phyloP scores from a whole-genome alignment of 2,329 filamentous ascomycete species.

The Aspergillus neoniger region DNA sequence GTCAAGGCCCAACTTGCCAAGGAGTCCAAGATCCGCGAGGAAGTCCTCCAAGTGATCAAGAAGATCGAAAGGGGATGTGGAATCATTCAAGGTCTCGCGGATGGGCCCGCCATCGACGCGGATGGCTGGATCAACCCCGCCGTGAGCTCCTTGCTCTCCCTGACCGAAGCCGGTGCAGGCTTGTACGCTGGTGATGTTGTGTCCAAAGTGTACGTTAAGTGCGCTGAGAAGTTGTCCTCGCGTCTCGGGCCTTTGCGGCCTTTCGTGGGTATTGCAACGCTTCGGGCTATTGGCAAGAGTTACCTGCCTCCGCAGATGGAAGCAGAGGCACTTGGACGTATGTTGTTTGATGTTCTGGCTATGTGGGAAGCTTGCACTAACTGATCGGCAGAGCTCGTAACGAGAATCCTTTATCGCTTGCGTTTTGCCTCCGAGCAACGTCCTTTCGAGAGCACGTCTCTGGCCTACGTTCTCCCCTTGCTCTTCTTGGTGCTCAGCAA shows the following conservation, averaged over 20 bases:
- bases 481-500: slow-evolving; percentile 75
- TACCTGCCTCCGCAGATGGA: slow-evolving; percentile 71
- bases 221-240: slow-evolving; percentile 71
- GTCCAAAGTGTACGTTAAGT: slow-evolving; percentile 75
- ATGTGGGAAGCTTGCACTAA: slow-evolving; percentile 11
- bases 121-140: slow-evolving; percentile 85
- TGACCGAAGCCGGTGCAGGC: slow-evolving; percentile 74
- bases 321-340: slow-evolving; percentile 76
- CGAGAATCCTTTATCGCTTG: slow-evolving; percentile 84
- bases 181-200: slow-evolving; percentile 79
- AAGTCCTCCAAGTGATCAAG: slow-evolving; percentile 69
- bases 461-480: slow-evolving; percentile 84
- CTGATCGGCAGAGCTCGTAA: slow-evolving; percentile 61
- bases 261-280: slow-evolving; percentile 84
- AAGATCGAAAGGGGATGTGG: slow-evolving; percentile 80
- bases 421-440: slow-evolving; percentile 89
- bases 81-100: slow-evolving; percentile 78
- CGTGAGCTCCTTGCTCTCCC: slow-evolving; percentile 69
- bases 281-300: slow-evolving; percentile 74
- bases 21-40: slow-evolving; percentile 74
- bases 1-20: slow-evolving; percentile 89
- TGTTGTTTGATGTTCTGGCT: slow-evolving; percentile 14
- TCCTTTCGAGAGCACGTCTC: slow-evolving; percentile 84
- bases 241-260: slow-evolving; percentile 75
- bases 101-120: slow-evolving; percentile 85